Evolutionary conservation across 371 early-diverging fungal genomes (phyloP), one percentile per base, ranked within the genome.

Genomic region (Ecytonucleospora hepatopenaei): DNA sequence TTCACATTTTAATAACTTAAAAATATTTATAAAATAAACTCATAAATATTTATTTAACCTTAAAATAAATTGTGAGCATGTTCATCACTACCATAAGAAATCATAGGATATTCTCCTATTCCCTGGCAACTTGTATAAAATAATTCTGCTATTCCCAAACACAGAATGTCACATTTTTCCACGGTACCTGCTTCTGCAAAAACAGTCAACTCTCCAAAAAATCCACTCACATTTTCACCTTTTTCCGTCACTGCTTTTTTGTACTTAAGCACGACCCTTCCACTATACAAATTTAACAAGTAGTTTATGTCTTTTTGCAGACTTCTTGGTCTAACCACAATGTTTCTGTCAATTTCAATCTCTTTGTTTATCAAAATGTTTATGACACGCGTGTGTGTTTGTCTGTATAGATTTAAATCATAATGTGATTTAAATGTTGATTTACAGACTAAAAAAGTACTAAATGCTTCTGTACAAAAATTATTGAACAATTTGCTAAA

Each of bases 21-120:
- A n/a, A n/a, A n/a, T 79, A 72, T 68, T 53, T 54, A 21, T 32
- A 76, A 26, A 74, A 61, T 47, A 68, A 59, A 48, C 55, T 74
- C 24, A 59, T 79, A 54, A 77, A 77, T 87, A 88, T 90, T 28
- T 76, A 92, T 48, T 91, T 90, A 12, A 91, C 90, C 82, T 91
- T 90, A 0, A 82, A 84, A 63, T 89, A 89, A 71, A 89, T 84
- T 77, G 80, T 84, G 65, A 86, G 86, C 1, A 78, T 82, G 54
- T 48, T 71, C 8, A 67, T 73, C 21, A 76, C 8, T 40, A n/a
- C 40, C n/a, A n/a, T 40, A 40, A 8, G 40, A 40, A 12, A 51
- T 51, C n/a, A 8, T n/a, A 19, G 53, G 53, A 51, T 51, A 23
- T 8, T 17, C 23, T n/a, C 53, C 53, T 8, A 51, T 23, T 17